These are phyloP conservation scores for Salix viminalis DNA, from an alignment of 345 rosid genomes.

Conservation along the genomic window DNA sequence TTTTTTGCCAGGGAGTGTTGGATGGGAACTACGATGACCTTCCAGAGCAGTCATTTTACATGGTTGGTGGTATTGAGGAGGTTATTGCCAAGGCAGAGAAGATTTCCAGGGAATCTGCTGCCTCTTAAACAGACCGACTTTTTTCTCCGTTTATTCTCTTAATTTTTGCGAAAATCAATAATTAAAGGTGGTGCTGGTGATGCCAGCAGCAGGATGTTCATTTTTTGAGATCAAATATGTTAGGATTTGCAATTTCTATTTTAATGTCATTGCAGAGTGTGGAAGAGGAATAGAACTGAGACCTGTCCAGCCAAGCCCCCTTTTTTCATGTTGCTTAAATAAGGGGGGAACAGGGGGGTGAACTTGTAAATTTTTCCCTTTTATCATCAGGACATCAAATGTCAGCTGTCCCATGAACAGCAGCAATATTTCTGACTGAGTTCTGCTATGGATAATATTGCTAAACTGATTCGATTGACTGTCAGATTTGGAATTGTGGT, in stretches of 20 bases:
- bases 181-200: constrained; percentile 14
- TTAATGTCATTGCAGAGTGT: constrained; percentile 11
- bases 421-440: not conserved
- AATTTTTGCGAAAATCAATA: constrained; percentile 16
- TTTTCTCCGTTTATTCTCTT: constrained; percentile 3
- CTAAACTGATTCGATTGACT: too few relatives aligned
- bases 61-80: constrained; percentile 87
- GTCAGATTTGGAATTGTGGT: too few relatives aligned
- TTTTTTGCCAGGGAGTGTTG: constrained; percentile 60
- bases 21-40: constrained; percentile 86
- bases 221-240: constrained; percentile 16
- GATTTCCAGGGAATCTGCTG: constrained; percentile 66
- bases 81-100: constrained; percentile 80
- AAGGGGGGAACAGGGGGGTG: constrained; percentile 14
- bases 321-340: constrained; percentile 9
- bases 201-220: constrained; percentile 23
- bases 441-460: not conserved
- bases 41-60: constrained; percentile 74
- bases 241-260: constrained; percentile 1
- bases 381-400: not conserved
- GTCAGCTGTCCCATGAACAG: not conserved
- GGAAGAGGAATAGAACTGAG: constrained; percentile 16
- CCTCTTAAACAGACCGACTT: constrained; percentile 28
- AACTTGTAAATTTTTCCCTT: constrained; percentile 16
- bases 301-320: constrained; percentile 6